Percentiles rank a stretch among this genome's conserved stretches.
phyloP scores from a whole-genome alignment of 495 filamentous ascomycete genomes.

The Daldinia childiae region DNA sequence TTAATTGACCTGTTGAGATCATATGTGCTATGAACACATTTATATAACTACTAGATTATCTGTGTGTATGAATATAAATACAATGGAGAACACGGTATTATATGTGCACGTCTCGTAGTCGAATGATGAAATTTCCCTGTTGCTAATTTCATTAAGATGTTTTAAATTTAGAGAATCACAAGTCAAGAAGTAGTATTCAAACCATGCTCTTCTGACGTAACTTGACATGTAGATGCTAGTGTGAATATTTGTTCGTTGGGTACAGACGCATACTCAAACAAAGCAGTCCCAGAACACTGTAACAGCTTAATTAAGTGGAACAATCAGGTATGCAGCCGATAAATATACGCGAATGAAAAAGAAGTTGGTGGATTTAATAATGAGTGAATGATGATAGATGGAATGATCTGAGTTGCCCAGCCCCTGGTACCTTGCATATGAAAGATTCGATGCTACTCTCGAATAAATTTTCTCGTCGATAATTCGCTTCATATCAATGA shows the following conservation, averaged over 20 bases:
- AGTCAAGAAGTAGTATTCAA: too few relatives aligned
- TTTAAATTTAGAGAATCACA: too few relatives aligned
- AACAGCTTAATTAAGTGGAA: neutral
- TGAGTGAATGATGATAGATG: neutral
- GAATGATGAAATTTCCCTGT: too few relatives aligned
- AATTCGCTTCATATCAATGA: neutral
- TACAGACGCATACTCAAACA: neutral
- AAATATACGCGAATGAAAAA: neutral
- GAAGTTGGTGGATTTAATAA: neutral
- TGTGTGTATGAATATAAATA: too few relatives aligned
- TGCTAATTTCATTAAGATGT: too few relatives aligned
- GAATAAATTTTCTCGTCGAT: neutral
- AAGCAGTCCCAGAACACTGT: neutral
- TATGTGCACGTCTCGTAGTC: too few relatives aligned
- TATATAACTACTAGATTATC: too few relatives aligned
- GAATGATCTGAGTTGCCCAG: neutral
- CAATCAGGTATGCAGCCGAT: neutral
- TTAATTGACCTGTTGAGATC: too few relatives aligned
- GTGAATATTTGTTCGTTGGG: neutral
- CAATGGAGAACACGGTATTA: too few relatives aligned
- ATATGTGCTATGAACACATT: too few relatives aligned
- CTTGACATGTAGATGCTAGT: too few relatives aligned
- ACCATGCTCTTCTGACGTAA: too few relatives aligned
- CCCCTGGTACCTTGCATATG: slow-evolving; percentile 1
- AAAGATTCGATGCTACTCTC: neutral